phyloP scores from a whole-genome alignment of 1,284 basidiomycete species.

The Trametes hirsuta region DNA sequence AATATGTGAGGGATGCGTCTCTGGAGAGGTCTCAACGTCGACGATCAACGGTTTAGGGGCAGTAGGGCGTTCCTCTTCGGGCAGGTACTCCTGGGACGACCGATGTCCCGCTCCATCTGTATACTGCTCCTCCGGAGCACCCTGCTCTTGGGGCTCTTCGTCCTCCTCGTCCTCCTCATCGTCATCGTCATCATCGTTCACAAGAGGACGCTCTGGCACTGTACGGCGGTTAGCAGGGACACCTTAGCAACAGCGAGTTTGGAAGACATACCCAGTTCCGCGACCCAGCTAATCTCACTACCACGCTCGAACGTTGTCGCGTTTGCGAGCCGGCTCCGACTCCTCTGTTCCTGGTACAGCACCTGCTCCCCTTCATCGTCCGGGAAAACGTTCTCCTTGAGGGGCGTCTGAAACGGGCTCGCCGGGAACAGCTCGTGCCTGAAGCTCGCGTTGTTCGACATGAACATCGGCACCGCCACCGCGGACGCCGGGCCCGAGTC shows the following conservation, averaged over 20 bases:
- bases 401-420: constrained; percentile 73
- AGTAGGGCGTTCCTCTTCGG: constrained; percentile 40
- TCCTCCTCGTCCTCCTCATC: constrained; percentile 36
- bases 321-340: constrained; percentile 28
- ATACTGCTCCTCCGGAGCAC: constrained; percentile 36
- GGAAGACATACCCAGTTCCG: constrained; percentile 57
- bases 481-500: constrained; percentile 44
- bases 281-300: constrained; percentile 77
- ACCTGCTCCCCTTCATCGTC: constrained; percentile 70
- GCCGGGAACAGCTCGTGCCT: constrained; percentile 60
- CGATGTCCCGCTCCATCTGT: constrained; percentile 18
- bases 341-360: constrained; percentile 52
- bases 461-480: constrained; percentile 51
- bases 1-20: constrained; percentile 45
- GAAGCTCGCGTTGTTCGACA: constrained; percentile 49
- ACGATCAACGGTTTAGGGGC: constrained; percentile 61
- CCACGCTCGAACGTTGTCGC: constrained; percentile 46
- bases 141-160: constrained; percentile 30
- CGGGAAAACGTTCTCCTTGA: constrained; percentile 57
- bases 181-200: constrained; percentile 51
- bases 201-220: constrained; percentile 57
- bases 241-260: constrained; percentile 31
- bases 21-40: constrained; percentile 62
- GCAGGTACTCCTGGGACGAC: constrained; percentile 23
- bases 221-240: constrained; percentile 31